Evolutionary conservation across 305 asterid genomes (phyloP).

Genomic region (Rubia balearica): DNA sequence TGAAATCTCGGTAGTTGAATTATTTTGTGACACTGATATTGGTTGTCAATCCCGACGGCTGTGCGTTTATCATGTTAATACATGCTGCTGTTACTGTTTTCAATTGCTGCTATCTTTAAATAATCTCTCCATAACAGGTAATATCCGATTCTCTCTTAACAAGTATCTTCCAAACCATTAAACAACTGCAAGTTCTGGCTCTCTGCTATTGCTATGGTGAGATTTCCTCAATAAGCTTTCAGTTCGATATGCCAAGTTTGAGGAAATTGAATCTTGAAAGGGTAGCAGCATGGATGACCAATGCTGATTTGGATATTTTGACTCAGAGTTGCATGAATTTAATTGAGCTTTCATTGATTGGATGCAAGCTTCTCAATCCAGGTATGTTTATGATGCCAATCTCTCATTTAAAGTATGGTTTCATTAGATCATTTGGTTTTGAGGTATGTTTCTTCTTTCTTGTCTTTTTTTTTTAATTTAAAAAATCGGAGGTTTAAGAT

Average conservation of each 20-base stretch:
- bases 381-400: conserved; percentile 30
- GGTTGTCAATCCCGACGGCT: not conserved
- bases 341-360: conserved; percentile 60
- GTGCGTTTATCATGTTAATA: not conserved
- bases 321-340: conserved; percentile 54
- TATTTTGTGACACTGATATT: not conserved
- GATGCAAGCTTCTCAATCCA: conserved; percentile 66
- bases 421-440: conserved; percentile 1
- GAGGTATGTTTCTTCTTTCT: not conserved
- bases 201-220: conserved; percentile 80
- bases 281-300: conserved; percentile 73
- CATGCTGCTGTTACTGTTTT: conserved; percentile 1
- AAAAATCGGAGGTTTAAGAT: not conserved
- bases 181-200: conserved; percentile 47
- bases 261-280: conserved; percentile 82
- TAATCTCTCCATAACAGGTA: conserved; percentile 40
- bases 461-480: not conserved
- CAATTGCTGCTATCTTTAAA: not conserved
- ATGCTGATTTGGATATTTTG: conserved; percentile 55
- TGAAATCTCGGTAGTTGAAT: conserved; percentile 6
- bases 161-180: conserved; percentile 39
- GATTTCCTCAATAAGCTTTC: conserved; percentile 55
- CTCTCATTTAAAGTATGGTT: conserved; percentile 13
- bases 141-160: conserved; percentile 58
- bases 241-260: conserved; percentile 50